Evolutionary conservation across 2,329 filamentous ascomycete genomes (phyloP).

Genomic region (Grosmannia serpens): DNA sequence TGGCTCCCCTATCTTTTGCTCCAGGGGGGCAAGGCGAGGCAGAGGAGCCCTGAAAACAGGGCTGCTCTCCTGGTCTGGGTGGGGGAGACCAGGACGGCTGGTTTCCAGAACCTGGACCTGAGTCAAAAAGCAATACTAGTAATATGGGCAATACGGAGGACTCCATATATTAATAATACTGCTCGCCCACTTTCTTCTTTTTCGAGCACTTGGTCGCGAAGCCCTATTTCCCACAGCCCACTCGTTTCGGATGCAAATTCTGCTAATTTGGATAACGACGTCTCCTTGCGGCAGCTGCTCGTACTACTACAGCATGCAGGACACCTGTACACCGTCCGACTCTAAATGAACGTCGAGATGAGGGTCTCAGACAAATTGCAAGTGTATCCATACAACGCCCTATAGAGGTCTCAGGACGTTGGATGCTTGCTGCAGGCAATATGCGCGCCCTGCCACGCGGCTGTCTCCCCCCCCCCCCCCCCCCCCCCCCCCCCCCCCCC

Average conservation of each 20-base stretch:
- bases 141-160: too few relatives aligned
- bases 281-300: too few relatives aligned
- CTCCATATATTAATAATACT: too few relatives aligned
- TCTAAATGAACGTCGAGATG: not conserved
- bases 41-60: not conserved
- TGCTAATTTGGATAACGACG: too few relatives aligned
- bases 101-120: too few relatives aligned
- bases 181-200: too few relatives aligned
- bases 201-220: too few relatives aligned
- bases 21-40: not conserved
- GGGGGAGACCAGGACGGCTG: not conserved
- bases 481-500: not conserved
- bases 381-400: not conserved
- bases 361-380: not conserved
- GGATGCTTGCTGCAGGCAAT: not conserved
- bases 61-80: not conserved
- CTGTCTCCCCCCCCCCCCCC: not conserved
- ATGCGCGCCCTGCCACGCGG: not conserved
- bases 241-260: too few relatives aligned
- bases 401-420: not conserved
- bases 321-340: too few relatives aligned
- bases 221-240: too few relatives aligned
- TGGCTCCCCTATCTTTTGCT: not conserved
- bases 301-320: too few relatives aligned
- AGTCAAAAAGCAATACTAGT: too few relatives aligned